Conservation (phyloP, 73 alveolate species). For the Stentor roeselii region DNA sequence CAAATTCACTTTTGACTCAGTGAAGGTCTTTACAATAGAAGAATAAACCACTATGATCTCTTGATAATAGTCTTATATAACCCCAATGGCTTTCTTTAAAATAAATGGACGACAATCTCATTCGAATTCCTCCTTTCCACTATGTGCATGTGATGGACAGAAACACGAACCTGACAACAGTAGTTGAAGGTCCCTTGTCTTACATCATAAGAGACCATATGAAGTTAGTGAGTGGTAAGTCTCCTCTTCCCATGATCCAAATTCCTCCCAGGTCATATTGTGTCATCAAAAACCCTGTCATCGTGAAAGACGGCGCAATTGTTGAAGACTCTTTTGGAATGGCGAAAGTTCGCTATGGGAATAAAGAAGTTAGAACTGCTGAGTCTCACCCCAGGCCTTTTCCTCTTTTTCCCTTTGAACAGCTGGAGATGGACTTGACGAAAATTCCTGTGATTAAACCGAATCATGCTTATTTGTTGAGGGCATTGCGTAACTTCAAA, state of each 20-base stretch:
- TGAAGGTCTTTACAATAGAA: not conserved
- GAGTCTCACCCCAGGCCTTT: constrained; percentile 65
- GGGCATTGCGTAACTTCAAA: constrained; percentile 53
- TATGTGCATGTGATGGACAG: constrained; percentile 56
- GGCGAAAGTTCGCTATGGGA: constrained; percentile 59
- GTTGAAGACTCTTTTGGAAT: constrained; percentile 42
- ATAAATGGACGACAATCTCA: constrained; percentile 40
- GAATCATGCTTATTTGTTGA: constrained; percentile 51
- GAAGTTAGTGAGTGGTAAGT: constrained; percentile 36
- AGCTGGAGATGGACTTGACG: constrained; percentile 39
- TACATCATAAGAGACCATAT: constrained; percentile 57
- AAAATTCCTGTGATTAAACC: constrained; percentile 39
- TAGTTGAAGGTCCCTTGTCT: constrained; percentile 58
- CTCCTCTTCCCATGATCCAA: constrained; percentile 60
- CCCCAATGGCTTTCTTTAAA: not conserved
- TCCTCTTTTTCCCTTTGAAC: constrained; percentile 76
- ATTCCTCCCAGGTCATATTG: constrained; percentile 71
- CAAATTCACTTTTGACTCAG: not conserved
- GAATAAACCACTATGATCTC: not conserved
- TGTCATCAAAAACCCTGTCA: constrained; percentile 64
- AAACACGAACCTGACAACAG: constrained; percentile 49
- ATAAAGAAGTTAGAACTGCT: constrained; percentile 58
- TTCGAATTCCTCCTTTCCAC: constrained; percentile 44
- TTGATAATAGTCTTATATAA: not conserved
- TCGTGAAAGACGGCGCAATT: constrained; percentile 43